Percentiles rank a stretch among this genome's conserved stretches.
Evolutionary conservation across 805 yeast genomes (phyloP).

Genomic region (Lipomyces yamanashiensis): DNA sequence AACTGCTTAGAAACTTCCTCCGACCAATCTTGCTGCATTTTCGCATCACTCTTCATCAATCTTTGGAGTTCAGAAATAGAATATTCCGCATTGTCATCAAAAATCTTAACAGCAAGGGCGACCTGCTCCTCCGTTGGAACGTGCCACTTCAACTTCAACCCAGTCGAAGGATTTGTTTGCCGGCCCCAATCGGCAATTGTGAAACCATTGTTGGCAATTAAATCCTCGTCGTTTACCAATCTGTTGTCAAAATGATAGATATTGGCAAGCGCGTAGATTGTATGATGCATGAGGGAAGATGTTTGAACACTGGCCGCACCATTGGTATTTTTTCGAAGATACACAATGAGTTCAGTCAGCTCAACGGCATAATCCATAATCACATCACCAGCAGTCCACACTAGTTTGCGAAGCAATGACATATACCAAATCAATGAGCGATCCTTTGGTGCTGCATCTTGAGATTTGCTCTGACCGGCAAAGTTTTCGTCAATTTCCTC

Average conservation of each 20-base stretch:
- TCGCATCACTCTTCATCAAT: conserved; percentile 47
- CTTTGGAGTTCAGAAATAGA: conserved; percentile 37
- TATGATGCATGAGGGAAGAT: conserved; percentile 68
- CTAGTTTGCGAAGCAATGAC: conserved; percentile 67
- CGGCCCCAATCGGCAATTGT: conserved; percentile 53
- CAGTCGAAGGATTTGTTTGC: conserved; percentile 34
- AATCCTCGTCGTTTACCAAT: conserved; percentile 26
- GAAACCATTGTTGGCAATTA: conserved; percentile 15
- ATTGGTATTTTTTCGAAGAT: conserved; percentile 53
- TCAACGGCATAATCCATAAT: conserved; percentile 54
- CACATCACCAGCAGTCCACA: conserved; percentile 66
- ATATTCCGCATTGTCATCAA: conserved; percentile 52
- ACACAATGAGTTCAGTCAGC: conserved; percentile 53
- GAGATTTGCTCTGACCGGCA: conserved; percentile 76
- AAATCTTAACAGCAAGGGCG: conserved; percentile 62
- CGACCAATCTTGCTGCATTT: conserved; percentile 38
- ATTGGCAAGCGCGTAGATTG: conserved; percentile 65
- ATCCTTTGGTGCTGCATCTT: conserved; percentile 77
- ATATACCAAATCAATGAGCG: conserved; percentile 73
- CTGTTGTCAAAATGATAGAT: conserved; percentile 45
- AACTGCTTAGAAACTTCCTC: conserved; percentile 63
- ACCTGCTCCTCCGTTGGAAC: conserved; percentile 63
- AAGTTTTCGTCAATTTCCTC: conserved; percentile 75
- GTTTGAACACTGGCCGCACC: conserved; percentile 70
- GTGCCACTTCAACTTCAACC: conserved; percentile 71